These are phyloP conservation scores for Cruciata laevipes DNA, from an alignment of 257 asterid species.

Conservation along the genomic window DNA sequence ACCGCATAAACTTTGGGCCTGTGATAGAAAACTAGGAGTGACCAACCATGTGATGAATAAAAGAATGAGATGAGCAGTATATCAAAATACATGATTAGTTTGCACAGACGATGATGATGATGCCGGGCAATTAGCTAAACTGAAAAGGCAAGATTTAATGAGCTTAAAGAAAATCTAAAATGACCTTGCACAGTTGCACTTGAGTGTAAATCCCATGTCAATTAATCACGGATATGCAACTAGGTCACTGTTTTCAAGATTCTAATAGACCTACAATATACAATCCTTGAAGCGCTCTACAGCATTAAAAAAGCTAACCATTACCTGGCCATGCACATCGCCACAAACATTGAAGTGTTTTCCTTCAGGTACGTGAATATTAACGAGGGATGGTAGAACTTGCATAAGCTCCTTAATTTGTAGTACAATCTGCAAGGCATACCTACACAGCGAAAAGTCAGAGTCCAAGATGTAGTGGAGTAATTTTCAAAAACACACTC, in stretches of 20 bases:
- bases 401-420: conserved; percentile 66
- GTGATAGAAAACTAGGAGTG: too few species aligned
- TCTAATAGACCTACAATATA: not conserved
- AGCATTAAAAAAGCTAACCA: not conserved
- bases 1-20: too few species aligned
- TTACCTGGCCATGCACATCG: conserved; percentile 99
- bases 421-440: conserved; percentile 89
- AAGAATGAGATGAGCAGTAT: too few species aligned
- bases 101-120: too few species aligned
- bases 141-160: not conserved
- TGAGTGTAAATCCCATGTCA: not conserved
- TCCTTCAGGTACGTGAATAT: conserved; percentile 71
- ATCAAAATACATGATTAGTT: too few species aligned
- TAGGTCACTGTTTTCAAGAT: not conserved
- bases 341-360: conserved; percentile 96
- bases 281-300: not conserved
- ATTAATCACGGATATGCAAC: not conserved
- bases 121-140: too few species aligned
- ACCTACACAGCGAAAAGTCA: conserved; percentile 36
- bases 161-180: not conserved
- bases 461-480: not conserved
- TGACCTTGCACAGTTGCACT: not conserved
- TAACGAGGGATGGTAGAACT: conserved; percentile 92
- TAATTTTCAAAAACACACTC: not conserved
- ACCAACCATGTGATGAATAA: too few species aligned